Evolutionary conservation across 2,329 filamentous ascomycete genomes (phyloP).

Genomic region (Lachnellula subtilissima): DNA sequence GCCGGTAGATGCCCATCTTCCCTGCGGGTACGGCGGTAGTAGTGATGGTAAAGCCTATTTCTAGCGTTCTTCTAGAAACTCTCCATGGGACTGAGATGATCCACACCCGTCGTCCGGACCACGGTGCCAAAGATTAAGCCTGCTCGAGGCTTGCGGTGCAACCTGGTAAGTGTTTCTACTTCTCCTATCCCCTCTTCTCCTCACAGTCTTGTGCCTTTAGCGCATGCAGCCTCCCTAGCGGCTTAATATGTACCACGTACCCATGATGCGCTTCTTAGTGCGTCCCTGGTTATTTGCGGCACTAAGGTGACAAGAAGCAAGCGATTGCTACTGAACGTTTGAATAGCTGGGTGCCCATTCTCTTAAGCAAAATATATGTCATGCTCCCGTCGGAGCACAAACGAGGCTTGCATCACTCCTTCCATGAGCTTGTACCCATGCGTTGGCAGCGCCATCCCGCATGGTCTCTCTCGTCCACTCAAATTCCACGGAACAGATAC

Average conservation of each 20-base stretch:
- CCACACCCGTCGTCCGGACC: conserved; percentile 10
- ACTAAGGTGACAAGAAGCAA: conserved; percentile 15
- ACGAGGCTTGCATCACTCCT: conserved; percentile 26
- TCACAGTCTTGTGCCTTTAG: conserved; percentile 7
- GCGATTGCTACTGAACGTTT: conserved; percentile 24
- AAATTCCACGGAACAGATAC: conserved; percentile 13
- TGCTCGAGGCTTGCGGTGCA: conserved; percentile 26
- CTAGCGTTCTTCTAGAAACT: conserved; percentile 26
- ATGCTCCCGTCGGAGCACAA: conserved; percentile 27
- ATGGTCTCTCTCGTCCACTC: conserved; percentile 22
- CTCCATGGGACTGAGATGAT: conserved; percentile 11
- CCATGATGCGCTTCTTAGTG: background rate
- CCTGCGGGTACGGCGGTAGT: conserved; percentile 4
- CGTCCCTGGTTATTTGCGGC: conserved; percentile 10
- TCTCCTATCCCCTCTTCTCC: conserved; percentile 3
- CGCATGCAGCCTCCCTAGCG: conserved; percentile 17
- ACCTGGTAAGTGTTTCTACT: conserved; percentile 10
- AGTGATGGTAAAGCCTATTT: conserved; percentile 13
- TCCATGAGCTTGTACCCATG: conserved; percentile 26
- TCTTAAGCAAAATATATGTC: conserved; percentile 8
- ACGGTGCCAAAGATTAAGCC: conserved; percentile 16
- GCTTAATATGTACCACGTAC: background rate
- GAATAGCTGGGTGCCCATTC: conserved; percentile 9
- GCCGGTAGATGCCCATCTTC: conserved; percentile 7
- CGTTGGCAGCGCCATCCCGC: conserved; percentile 30